A percentile compares a stretch with the other conserved stretches of the same genome.
Conservation (phyloP, 352 stramenopile species). For the Phytophthora lateralis region DNA sequence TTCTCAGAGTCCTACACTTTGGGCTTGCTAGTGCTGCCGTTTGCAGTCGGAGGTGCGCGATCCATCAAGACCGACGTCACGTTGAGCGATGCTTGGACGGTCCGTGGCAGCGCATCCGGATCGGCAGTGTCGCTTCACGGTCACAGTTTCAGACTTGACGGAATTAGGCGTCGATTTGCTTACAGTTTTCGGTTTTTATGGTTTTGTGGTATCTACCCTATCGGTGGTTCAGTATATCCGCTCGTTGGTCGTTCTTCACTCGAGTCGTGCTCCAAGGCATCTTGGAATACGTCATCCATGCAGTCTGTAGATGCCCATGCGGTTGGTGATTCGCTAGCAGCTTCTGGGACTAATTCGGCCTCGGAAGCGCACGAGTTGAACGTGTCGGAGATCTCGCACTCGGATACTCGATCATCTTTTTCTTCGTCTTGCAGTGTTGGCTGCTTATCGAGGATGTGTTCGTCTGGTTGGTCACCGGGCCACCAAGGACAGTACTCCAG, state of each 20-base stretch:
- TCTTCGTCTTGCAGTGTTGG: neutral
- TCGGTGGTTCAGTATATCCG: neutral
- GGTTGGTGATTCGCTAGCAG: no score
- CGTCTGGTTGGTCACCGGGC: neutral
- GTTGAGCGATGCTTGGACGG: neutral
- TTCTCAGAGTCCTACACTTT: conserved; percentile 19
- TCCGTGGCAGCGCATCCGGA: conserved; percentile 21
- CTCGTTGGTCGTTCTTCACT: neutral
- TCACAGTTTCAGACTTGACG: conserved; percentile 15
- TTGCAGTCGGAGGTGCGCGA: conserved; percentile 6
- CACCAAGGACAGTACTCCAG: conserved; percentile 19
- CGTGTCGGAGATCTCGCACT: conserved; percentile 22
- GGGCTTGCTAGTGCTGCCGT: conserved; percentile 17
- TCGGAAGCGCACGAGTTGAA: conserved; percentile 37
- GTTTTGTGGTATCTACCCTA: conserved; percentile 3
- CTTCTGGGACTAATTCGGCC: conserved; percentile 1
- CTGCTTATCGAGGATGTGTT: neutral
- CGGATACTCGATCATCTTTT: conserved; percentile 17
- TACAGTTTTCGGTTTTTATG: neutral
- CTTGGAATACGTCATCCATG: conserved; percentile 27
- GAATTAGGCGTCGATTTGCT: conserved; percentile 13
- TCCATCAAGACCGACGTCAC: conserved; percentile 17
- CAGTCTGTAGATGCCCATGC: conserved; percentile 13
- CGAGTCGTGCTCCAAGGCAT: conserved; percentile 17
- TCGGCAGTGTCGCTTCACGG: conserved; percentile 16